Base-by-base conservation (phyloP, 192 early-diverging fungal species). In the Dissophora ornata region DNA sequence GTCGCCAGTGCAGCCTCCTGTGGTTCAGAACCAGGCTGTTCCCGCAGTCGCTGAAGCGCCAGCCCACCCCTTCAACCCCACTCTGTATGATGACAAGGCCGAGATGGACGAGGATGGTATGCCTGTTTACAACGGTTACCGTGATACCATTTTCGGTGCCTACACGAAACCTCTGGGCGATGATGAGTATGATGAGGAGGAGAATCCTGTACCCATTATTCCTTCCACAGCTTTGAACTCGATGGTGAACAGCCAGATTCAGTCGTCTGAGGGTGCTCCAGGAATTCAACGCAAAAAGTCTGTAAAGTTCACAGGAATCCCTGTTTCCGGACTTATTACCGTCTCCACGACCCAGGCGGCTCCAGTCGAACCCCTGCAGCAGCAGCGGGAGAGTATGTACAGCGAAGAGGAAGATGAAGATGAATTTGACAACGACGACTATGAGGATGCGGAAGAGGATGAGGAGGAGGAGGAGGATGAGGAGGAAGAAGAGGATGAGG, bases 91-190 rank as follows among this genome's bases (percentile, higher is more conserved):
- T 30, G 73, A 77, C 65, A 77, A 77, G 73, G 33, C 64, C 13
- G 73, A 77, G 52, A 32, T 77, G 13, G 73, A 77, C 55, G 73
- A 77, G 0, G 64, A 77, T 50, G 64, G 64, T 28, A 41, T 38
- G 6, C 64, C 73, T n/a, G 65, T 67, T 10, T 77, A 77, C 29
- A 77, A 77, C 34, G 73, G 73, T n/a, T 77, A 77, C 47, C 73
- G 73, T 4, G 73, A 77, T 30, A 77, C 73, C 9, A 77, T 77
- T 50, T 77, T 77, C 62, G 73, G 73, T 12, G 71, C 71, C 44
- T 65, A 77, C 29, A 51, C 33, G 26, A 57, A 66, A 8, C 57
- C 57, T 24, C 44, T n/a, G 13, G 65, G 45, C 15, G 65, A 77
- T 42, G 71, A 56, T 29, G 71, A 75, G 9, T 64, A 77, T 25